These are phyloP conservation scores for Gorgonomyces haynaldii DNA, from an alignment of 192 early-diverging fungal species.

Conservation along the genomic window DNA sequence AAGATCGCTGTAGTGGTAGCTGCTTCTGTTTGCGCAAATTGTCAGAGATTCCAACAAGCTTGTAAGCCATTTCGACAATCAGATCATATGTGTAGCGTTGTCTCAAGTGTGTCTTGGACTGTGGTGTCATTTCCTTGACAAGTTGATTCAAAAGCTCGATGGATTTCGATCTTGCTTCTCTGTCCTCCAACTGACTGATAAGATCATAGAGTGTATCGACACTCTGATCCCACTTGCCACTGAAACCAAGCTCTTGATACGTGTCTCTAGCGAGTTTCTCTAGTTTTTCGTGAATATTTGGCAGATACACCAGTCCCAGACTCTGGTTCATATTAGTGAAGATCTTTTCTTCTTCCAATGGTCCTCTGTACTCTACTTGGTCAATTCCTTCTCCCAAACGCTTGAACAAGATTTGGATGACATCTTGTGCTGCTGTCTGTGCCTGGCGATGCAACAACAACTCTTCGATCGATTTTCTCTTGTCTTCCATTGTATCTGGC, in stretches of 20 bases:
- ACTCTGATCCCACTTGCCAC: too few relatives aligned
- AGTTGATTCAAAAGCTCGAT: too few relatives aligned
- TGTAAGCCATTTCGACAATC: slow-evolving; percentile 10
- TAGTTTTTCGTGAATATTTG: slow-evolving; percentile 2
- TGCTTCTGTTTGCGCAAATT: background rate
- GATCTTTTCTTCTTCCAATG: slow-evolving; percentile 6
- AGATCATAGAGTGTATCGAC: too few relatives aligned
- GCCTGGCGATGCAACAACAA: slow-evolving; percentile 19
- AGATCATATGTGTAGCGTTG: too few relatives aligned
- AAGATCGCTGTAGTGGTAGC: background rate
- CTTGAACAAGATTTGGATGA: slow-evolving; percentile 13
- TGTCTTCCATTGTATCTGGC: slow-evolving; percentile 13
- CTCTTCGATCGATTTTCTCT: slow-evolving; percentile 16
- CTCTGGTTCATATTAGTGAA: background rate
- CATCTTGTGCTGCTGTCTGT: slow-evolving; percentile 16
- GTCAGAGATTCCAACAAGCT: slow-evolving; percentile 19
- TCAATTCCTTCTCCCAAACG: slow-evolving; percentile 1
- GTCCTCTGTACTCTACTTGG: background rate
- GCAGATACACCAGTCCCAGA: slow-evolving; percentile 3
- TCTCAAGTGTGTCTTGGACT: too few relatives aligned
- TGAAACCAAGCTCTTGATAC: too few relatives aligned
- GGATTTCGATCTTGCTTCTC: too few relatives aligned
- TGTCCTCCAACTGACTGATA: too few relatives aligned
- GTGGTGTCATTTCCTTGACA: too few relatives aligned
- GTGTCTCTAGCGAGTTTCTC: too few relatives aligned